Percentiles rank a stretch among this genome's conserved stretches.
phyloP scores from a whole-genome alignment of 1,284 basidiomycete species.

The Naganishia sp. region DNA sequence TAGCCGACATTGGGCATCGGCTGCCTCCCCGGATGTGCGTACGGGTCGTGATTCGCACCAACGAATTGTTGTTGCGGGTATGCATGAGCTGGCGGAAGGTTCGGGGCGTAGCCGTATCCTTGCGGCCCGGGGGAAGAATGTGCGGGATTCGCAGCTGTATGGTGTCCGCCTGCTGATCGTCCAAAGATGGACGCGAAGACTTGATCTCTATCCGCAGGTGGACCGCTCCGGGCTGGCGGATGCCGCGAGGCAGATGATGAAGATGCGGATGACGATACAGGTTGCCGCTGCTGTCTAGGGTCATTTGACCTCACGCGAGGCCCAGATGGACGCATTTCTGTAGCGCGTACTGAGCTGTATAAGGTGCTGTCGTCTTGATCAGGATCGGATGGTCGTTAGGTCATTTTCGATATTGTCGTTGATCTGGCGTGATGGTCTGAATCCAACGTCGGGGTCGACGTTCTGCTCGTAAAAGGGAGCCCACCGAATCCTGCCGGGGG shows the following conservation, averaged over 20 bases:
- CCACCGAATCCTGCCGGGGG: neutral
- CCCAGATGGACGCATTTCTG: conserved; percentile 26
- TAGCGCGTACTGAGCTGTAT: neutral
- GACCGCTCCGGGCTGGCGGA: conserved; percentile 11
- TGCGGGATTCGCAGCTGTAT: conserved; percentile 30
- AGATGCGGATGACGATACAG: conserved; percentile 1
- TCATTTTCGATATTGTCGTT: neutral
- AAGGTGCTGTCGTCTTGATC: neutral
- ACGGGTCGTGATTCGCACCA: conserved; percentile 3
- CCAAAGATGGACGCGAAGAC: conserved; percentile 55
- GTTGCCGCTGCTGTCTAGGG: conserved; percentile 19
- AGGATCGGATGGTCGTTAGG: neutral
- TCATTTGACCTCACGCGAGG: conserved; percentile 25
- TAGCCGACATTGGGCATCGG: conserved; percentile 24
- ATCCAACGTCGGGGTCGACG: neutral
- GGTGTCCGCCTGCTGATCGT: conserved; percentile 50
- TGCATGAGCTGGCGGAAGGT: conserved; percentile 2
- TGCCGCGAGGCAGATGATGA: conserved; percentile 11
- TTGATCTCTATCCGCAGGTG: conserved; percentile 38
- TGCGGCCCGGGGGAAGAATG: neutral
- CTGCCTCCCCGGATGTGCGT: conserved; percentile 10
- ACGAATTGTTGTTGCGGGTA: conserved; percentile 29
- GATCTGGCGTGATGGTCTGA: neutral
- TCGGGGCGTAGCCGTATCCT: conserved; percentile 34
- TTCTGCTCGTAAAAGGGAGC: neutral